These are phyloP conservation scores for Akanthomyces muscarius DNA, from an alignment of 2,329 filamentous ascomycete species.

Conservation along the genomic window DNA sequence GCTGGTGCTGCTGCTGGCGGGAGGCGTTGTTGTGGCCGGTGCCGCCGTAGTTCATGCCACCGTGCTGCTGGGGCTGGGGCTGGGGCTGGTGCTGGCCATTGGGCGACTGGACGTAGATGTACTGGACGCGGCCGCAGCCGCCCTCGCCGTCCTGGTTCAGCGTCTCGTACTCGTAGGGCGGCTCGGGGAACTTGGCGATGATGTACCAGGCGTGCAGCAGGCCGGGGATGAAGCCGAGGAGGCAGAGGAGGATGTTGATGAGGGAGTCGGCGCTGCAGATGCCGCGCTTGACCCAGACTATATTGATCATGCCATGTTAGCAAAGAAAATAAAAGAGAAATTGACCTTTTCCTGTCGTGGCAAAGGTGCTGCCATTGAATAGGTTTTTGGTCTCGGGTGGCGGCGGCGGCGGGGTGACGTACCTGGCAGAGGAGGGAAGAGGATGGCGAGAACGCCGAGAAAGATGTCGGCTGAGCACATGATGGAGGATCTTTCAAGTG, in stretches of 20 bases:
- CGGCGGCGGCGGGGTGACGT: constrained; percentile 29
- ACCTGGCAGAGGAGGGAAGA: constrained; percentile 65
- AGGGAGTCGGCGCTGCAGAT: constrained; percentile 88
- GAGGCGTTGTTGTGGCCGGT: constrained; percentile 25
- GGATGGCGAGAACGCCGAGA: constrained; percentile 58
- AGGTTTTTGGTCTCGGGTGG: background rate
- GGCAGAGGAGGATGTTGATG: constrained; percentile 90
- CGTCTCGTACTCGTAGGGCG: constrained; percentile 65
- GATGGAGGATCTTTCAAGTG: constrained; percentile 14
- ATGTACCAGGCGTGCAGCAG: constrained; percentile 98
- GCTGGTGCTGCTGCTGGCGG: constrained; percentile 18
- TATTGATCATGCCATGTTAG: background rate
- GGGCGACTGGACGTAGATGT: constrained; percentile 67
- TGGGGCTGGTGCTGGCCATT: constrained; percentile 34
- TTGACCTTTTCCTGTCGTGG: background rate
- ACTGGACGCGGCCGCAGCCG: constrained; percentile 47
- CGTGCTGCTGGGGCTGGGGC: constrained; percentile 46
- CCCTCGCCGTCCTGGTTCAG: constrained; percentile 54
- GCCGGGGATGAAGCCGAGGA: constrained; percentile 76
- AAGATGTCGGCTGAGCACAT: constrained; percentile 62
- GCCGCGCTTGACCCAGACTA: constrained; percentile 92
- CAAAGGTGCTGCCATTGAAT: background rate
- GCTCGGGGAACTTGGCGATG: constrained; percentile 82
- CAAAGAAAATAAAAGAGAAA: background rate
- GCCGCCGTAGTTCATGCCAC: constrained; percentile 32